A percentile compares a stretch with the other conserved stretches of the same genome.
Conservation (phyloP, 2,329 filamentous ascomycete species). For the Aspergillus oerlinghausenensis region DNA sequence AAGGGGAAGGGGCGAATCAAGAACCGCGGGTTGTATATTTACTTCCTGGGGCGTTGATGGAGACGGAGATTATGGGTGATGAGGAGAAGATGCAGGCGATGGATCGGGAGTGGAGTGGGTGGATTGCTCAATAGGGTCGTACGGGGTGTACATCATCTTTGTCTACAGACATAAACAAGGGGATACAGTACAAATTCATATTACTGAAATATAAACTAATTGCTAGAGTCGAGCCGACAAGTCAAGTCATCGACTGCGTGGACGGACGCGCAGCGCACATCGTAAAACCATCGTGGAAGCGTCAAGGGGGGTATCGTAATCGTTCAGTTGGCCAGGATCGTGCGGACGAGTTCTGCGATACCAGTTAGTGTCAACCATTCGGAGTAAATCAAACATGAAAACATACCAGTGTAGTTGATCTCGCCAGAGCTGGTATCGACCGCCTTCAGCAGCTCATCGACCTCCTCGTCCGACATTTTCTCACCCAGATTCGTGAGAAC, state of each 20-base stretch:
- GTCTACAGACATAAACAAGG: background rate
- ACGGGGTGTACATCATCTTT: background rate
- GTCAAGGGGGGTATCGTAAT: conserved; percentile 23
- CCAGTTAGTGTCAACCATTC: background rate
- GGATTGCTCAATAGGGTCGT: conserved; percentile 14
- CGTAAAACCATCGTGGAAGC: conserved; percentile 6
- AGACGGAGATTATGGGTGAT: conserved; percentile 52
- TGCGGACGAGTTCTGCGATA: conserved; percentile 69
- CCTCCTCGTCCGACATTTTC: conserved; percentile 99
- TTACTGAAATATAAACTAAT: background rate
- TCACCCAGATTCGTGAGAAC: conserved; percentile 96
- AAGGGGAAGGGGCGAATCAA: conserved; percentile 1
- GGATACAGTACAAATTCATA: conserved; percentile 1
- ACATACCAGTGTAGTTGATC: conserved; percentile 91
- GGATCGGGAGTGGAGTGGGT: conserved; percentile 34
- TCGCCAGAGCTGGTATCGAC: conserved; percentile 94
- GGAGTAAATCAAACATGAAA: background rate
- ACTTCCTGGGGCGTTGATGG: conserved; percentile 55
- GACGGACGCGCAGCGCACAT: background rate
- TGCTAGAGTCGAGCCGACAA: background rate
- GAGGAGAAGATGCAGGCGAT: conserved; percentile 27
- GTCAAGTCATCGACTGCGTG: background rate
- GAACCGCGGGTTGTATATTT: conserved; percentile 53
- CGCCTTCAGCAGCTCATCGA: conserved; percentile 96
- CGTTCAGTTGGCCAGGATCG: conserved; percentile 74